Base-by-base conservation (phyloP, 208 protist species). In the Acanthamoeba healyi region DNA sequence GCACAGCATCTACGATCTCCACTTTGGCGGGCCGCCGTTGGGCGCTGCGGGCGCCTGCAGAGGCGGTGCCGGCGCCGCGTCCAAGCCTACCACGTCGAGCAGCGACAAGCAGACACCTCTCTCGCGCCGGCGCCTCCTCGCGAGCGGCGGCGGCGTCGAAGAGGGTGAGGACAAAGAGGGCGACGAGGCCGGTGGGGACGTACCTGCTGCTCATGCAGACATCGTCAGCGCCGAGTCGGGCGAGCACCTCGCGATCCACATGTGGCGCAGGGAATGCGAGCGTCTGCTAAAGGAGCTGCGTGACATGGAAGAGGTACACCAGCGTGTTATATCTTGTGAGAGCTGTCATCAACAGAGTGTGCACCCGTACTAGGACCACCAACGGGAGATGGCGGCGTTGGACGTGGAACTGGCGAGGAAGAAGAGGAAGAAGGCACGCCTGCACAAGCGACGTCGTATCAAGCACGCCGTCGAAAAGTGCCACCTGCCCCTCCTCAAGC, bases 401-500 rank as follows among this genome's bases (percentile, higher is more conserved):
- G 70, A 81, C 40, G 70, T 81, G 40, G 70, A 81, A 38, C 29
- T 81, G 40, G 70, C 34, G 14, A 81, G 26, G 70, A 81, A 81
- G 40, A 81, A 81, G 70, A 32, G 70, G 17, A 81, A 81, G 70
- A 44, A 49, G 70, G 36, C 36, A 12, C 70, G 70, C 6, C 19
- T 44, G 36, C 70, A 81, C 70, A 44, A 81, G 40, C 70, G 70
- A 3, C 32, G 70, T 0, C 70, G 70, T 3, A 81, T 81, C 70
- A 81, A 81, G 70, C 46, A 44, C 34, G 70, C 70, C 40, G 70
- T 81, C 38, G 70, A 81, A 38, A 81, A 81, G 70, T 26, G 70
- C 32, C 70, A 81, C 40, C 70, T 81, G 40, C 70, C 70, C 9
- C 40, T 81, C 38, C 19, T 81, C 14, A 12, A 26, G 34, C 70